phyloP scores from a whole-genome alignment of 2,329 filamentous ascomycete genomes.

The Epichloe sp. region DNA sequence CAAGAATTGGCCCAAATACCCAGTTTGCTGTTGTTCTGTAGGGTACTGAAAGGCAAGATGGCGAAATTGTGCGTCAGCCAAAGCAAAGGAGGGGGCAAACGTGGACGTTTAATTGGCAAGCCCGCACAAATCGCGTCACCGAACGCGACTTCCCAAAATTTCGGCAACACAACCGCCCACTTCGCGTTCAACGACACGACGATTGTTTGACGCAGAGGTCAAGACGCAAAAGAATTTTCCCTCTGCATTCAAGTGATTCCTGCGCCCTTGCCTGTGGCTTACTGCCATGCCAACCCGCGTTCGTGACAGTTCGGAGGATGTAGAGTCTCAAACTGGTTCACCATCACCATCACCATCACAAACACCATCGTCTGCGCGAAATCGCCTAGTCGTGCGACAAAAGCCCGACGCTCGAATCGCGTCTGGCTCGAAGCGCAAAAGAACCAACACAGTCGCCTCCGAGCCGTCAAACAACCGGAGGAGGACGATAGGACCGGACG shows the following conservation, averaged over 20 bases:
- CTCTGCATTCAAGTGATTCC: no score
- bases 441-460: slow-evolving; percentile 12
- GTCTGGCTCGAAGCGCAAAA: slow-evolving; percentile 21
- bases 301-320: slow-evolving; percentile 8
- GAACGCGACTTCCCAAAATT: neutral
- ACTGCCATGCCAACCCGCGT: slow-evolving; percentile 14
- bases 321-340: slow-evolving; percentile 8
- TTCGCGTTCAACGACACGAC: neutral
- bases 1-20: no score
- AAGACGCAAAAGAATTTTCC: no score
- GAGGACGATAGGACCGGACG: slow-evolving; percentile 8
- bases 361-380: slow-evolving; percentile 9
- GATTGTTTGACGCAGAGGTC: no score
- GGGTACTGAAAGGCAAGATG: no score
- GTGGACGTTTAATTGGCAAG: neutral
- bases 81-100: neutral
- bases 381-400: slow-evolving; percentile 14
- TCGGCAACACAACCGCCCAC: neutral
- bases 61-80: no score
- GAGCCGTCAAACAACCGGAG: slow-evolving; percentile 12
- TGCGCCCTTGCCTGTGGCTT: neutral
- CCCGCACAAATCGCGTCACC: neutral
- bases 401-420: slow-evolving; percentile 10
- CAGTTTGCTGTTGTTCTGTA: no score
- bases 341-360: slow-evolving; percentile 9